Evolutionary conservation across 1,284 basidiomycete species (phyloP).

Genomic region (Rhodotorula mucilaginosa): DNA sequence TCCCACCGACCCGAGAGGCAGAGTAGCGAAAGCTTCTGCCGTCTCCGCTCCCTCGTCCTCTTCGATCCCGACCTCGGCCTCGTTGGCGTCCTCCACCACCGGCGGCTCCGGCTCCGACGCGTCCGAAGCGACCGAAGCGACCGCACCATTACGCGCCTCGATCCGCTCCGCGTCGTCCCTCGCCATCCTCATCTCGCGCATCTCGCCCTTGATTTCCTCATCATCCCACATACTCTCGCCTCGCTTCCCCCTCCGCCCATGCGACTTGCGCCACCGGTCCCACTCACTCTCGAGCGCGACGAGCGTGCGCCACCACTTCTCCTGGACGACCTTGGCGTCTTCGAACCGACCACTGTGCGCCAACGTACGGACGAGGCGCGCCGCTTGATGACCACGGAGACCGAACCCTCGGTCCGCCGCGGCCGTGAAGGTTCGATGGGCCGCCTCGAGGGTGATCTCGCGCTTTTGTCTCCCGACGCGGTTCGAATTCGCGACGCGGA

Average conservation of each 20-base stretch:
- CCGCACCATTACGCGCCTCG: slow-evolving; percentile 5
- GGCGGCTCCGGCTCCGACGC: background rate
- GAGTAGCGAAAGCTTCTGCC: background rate
- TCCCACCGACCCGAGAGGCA: background rate
- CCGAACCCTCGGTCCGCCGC: background rate
- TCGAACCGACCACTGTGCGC: slow-evolving; percentile 19
- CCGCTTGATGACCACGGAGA: slow-evolving; percentile 9
- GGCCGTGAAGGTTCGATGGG: slow-evolving; percentile 14
- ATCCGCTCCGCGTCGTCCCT: background rate
- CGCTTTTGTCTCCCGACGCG: background rate
- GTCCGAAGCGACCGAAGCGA: background rate
- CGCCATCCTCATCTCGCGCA: slow-evolving; percentile 23
- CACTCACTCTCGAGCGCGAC: slow-evolving; percentile 3
- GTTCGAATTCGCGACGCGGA: slow-evolving; percentile 20
- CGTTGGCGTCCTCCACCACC: background rate
- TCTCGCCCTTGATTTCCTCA: slow-evolving; percentile 5
- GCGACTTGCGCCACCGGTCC: background rate
- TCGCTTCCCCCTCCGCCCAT: background rate
- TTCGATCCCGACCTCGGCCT: no score
- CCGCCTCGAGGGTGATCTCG: slow-evolving; percentile 15
- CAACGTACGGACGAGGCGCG: slow-evolving; percentile 10
- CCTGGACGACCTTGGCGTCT: slow-evolving; percentile 26
- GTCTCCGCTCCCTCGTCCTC: background rate
- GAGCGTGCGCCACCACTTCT: slow-evolving; percentile 31
- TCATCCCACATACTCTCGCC: slow-evolving; percentile 9